Conservation (phyloP, 352 stramenopile species). For the Globisporangium perplexum region DNA sequence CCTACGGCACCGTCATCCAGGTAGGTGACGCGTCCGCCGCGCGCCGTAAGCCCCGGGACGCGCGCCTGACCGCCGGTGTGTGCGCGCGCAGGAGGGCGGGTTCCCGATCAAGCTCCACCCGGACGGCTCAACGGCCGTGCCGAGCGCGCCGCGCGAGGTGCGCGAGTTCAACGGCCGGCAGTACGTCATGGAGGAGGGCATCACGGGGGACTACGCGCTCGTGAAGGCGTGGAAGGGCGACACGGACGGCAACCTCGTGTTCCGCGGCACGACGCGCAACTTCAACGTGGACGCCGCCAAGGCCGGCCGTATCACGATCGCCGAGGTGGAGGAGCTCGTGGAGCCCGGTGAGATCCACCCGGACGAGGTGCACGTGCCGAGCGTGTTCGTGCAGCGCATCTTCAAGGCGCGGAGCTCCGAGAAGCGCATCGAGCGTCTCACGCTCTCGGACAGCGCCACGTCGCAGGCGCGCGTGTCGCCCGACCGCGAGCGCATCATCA, state of each 20-base stretch:
- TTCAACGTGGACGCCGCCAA: conserved; percentile 96
- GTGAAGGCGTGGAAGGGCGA: conserved; percentile 97
- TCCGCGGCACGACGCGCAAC: conserved; percentile 94
- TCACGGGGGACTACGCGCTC: conserved; percentile 91
- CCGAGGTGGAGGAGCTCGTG: conserved; percentile 95
- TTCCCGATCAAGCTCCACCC: conserved; percentile 74
- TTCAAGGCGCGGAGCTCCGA: conserved; percentile 88
- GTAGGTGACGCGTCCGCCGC: conserved; percentile 8
- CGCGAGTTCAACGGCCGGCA: conserved; percentile 83
- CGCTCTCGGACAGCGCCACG: conserved; percentile 64
- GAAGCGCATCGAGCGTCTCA: conserved; percentile 94
- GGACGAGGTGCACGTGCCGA: conserved; percentile 93
- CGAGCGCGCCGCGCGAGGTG: conserved; percentile 61
- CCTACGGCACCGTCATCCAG: conserved; percentile 90
- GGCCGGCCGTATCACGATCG: conserved; percentile 90
- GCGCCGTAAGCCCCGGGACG: not conserved
- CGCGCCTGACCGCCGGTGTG: not conserved
- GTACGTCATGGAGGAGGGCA: conserved; percentile 95
- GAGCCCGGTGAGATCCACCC: conserved; percentile 91
- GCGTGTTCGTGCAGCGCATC: conserved; percentile 95
- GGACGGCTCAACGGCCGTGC: conserved; percentile 64
- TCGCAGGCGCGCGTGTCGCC: conserved; percentile 61
- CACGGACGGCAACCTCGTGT: conserved; percentile 95
- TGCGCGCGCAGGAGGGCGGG: conserved; percentile 38
- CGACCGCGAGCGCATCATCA: conserved; percentile 91